Base-by-base conservation (phyloP, 2,329 filamentous ascomycete species). In the Periconia macrospinosa region DNA sequence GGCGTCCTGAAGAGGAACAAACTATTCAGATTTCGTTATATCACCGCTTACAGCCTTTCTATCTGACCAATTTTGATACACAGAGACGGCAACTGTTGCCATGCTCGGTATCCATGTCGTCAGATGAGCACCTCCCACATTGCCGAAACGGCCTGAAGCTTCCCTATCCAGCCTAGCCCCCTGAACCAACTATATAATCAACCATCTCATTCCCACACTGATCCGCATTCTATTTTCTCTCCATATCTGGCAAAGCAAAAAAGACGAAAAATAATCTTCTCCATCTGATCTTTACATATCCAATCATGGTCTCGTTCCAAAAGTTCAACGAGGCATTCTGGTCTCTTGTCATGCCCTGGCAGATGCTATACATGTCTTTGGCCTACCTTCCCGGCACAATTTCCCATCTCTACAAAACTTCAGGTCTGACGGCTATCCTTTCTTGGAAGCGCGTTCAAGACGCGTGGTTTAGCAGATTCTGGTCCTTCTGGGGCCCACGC, bases 381-480 rank as follows among this genome's bases (percentile, higher is more conserved):
- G 50, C 57, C 7, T 59, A 49, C 40, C 50, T 61, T 13, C 50
- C 49, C 11, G 40, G 45, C 15, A 56, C 59, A 15, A 46, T 56
- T 3, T 18, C 13, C 3, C 51, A 51, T 15, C 43, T 61, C 9
- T 54, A 50, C 46, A 18, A 37, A 13, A 49, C 53, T 3, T 41
- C 41, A 6, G 55, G 48, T 10, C 42, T 48, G 13, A 27, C 30
- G 2, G 46, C 47, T 7, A 30, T 60, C 2, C 51, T 60, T 3
- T 53, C 54, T 1, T 58, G 57, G 57, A 18, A 45, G 2, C 41
- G 42, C 9, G 35, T 61, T 15, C 57, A 61, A 30, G 27, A 50
- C 20, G 54, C 57, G 6, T 61, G 59, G 59, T 61, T 61, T 41
- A 55, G 53, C 40, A 47, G 17, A 15, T 61, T 61, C 30, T 61